Evolutionary conservation across 1,284 basidiomycete genomes (phyloP), one percentile per base, ranked within the genome.

Genomic region (Phylloboletellus chloephorus): DNA sequence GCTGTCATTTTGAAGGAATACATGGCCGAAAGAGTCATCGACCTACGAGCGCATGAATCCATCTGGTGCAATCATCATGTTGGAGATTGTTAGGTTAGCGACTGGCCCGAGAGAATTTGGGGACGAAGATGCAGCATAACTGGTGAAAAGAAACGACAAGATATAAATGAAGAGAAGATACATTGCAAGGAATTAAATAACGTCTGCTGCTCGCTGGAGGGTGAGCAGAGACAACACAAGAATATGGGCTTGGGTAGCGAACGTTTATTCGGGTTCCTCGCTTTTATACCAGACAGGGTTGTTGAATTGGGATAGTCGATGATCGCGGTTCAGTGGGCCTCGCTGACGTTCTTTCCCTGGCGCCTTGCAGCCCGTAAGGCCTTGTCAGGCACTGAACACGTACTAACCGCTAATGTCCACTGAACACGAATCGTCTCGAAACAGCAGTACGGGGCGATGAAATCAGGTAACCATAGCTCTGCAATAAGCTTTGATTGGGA

Each of bases 61-160:
- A 56, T 72, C 69, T 3, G 69, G 71, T 7, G 62, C 42, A 32
- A 72, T 56, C 22, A 52, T 44, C 12, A 33, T 39, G 41, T 72
- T 72, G 15, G 50, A 52, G 16, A 71, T 64, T 15, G 56, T 47
- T 6, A 70, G 20, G 31, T 58, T 51, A n/a, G 53, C 52, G 17
- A 39, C 42, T 5, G 67, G 56, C n/a, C 64, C 66, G 20, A 68
- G 39, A 19, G 20, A 25, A 16, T 39, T 15, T 3, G 20, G 13
- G 5, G 5, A 7, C 12, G 21, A 17, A 17, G 44, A 41, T 15
- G 38, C 56, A 16, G 54, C 56, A 40, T 44, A 24, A 13, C 30
- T 9, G 17, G 44, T 31, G 6, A 44, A 39, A 22, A 47, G 25
- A 23, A 46, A 21, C 4, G 46, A 44, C 1, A 47, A 30, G 10